Base-by-base conservation (phyloP, 192 early-diverging fungal genomes). In the Backusella liffmaniae region DNA sequence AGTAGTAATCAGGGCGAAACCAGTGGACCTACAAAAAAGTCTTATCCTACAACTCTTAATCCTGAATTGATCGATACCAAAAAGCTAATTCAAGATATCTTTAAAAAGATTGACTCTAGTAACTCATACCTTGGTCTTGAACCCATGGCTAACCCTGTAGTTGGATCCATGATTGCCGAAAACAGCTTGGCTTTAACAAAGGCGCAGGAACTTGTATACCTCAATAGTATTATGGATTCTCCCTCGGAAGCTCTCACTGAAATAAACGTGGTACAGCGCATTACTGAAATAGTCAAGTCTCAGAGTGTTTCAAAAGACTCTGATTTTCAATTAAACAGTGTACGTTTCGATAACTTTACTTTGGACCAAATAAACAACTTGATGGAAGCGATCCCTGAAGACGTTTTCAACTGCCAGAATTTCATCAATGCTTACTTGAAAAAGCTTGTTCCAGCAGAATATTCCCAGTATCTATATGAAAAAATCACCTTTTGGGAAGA, bases 311-410 rank as follows among this genome's bases (percentile, higher is more conserved):
- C 56, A 29, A 62, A 13, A 3, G n/a, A 62, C 26, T 13, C 56
- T 26, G n/a, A 10, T 26, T 62, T 62, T 62, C 10, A 62, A 26
- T 62, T 62, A 13, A 29, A 62, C 1, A 6, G 29, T 29, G 7
- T 62, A 1, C 10, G 7, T 5, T 69, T 71, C 21, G 15, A 66
- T 3, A 76, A 70, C 35, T 32, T 76, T 10, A 76, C 75, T 8
- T 34, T 76, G 21, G 21, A 59, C 3, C 75, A 76, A 71, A 30
- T 76, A 39, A 34, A 76, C 41, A 16, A 41, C 12, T 30, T 79
- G 39, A 49, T 68, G n/a, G 39, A 79, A 29, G 2, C 7, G 3
- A 51, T 79, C 0, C 77, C 77, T 32, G 4, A 68, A 10, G 32
- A 42, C 23, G 44, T 67, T 26, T 39, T 76, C 15, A 26, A 46